Base-by-base conservation (phyloP, 2,329 filamentous ascomycete genomes). In the Lachnellula cervina region DNA sequence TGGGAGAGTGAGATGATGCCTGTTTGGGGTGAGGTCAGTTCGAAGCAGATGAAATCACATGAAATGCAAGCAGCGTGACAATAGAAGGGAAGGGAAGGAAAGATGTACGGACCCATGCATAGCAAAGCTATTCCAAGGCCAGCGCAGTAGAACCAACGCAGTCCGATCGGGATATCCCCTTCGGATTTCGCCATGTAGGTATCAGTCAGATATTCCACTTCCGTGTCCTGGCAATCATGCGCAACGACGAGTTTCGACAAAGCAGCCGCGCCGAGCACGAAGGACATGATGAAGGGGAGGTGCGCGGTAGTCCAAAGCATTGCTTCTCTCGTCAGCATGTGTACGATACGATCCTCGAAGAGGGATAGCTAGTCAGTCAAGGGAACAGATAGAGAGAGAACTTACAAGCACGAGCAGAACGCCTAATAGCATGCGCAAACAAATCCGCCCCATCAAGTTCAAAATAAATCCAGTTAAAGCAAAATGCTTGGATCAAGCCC, bases 101-200 rank as follows among this genome's bases (percentile, higher is more conserved):
- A n/a, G n/a, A n/a, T n/a, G n/a, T n/a, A n/a, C 55, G 48, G 59
- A 62, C 71, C 70, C 77, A 84, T 84, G 62, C 71, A 76, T 11
- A 77, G 65, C 5, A 86, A 69, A 0, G 81, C 75, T 14, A 82
- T 70, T 23, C 78, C 81, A 2, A 86, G 73, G 1, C 84, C 83
- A n/a, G 74, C 76, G 67, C 82, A 86, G 68, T 86, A 87, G 68
- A 82, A 86, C 74, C 81, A 84, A 14, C 81, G 76, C 17, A 85
- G 73, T 2, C 80, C 82, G 7, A 69, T 57, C 5, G 72, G 65
- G n/a, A 86, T 71, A n/a, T 80, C 71, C 0, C 70, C 68, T 53
- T 80, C 77, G 1, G 79, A 78, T 46, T 75, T 74, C 1, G 70
- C 69, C 19, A 73, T 69, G 64, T 83, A 85, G 14, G 72, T 67